Conservation (phyloP, 148 eudicot genomes). For the Vaccinium myrtillus region DNA sequence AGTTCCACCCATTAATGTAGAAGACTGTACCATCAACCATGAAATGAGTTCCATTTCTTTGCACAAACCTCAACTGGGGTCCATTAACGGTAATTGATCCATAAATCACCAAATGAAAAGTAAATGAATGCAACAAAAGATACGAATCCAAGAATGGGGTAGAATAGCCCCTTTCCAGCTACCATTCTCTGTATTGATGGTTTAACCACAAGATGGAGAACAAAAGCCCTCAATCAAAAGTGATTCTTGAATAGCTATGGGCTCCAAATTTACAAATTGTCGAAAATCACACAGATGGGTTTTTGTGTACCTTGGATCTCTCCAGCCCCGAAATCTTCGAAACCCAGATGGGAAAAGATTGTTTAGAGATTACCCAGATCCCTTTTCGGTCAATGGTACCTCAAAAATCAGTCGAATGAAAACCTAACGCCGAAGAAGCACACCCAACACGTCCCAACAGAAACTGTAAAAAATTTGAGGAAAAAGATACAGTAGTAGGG, state of each 20-base stretch:
- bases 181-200: conserved; percentile 32
- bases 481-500: neutral
- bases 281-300: conserved; percentile 5
- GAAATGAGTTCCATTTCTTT: conserved; percentile 82
- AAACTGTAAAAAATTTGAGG: neutral
- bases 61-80: conserved; percentile 60
- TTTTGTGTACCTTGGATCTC: conserved; percentile 7
- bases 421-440: conserved; percentile 1
- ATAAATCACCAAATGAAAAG: conserved; percentile 72
- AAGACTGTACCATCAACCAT: conserved; percentile 65
- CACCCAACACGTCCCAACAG: neutral
- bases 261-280: conserved; percentile 2
- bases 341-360: conserved; percentile 17
- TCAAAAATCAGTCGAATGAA: neutral
- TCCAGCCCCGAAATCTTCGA: conserved; percentile 10
- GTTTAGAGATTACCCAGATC: conserved; percentile 26
- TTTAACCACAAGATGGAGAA: conserved; percentile 26
- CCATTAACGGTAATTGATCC: conserved; percentile 28
- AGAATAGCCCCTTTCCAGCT: conserved; percentile 56
- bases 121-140: conserved; percentile 56
- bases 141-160: conserved; percentile 63
- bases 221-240: neutral
- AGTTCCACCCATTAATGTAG: conserved; percentile 93
- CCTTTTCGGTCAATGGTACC: conserved; percentile 20
- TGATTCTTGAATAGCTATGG: neutral